Conservation (phyloP, 371 early-diverging fungal species). For the Lichtheimia ornata region DNA sequence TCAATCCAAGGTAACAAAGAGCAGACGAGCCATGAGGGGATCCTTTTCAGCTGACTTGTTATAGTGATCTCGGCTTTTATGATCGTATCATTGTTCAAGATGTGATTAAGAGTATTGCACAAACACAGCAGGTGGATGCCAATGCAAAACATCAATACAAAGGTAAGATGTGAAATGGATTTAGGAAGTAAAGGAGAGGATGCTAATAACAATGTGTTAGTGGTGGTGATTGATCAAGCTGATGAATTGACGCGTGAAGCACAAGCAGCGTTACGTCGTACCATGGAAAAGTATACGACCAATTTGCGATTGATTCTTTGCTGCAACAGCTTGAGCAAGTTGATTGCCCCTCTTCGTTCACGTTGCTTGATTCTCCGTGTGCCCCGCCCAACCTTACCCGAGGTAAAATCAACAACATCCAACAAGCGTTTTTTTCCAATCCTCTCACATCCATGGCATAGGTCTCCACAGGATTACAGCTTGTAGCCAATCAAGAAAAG, state of each 20-base stretch:
- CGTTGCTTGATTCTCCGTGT: constrained; percentile 95
- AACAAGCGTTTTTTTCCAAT: no score
- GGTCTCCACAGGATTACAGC: constrained; percentile 65
- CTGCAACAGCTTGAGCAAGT: constrained; percentile 86
- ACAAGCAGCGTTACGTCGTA: constrained; percentile 97
- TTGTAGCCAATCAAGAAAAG: constrained; percentile 81
- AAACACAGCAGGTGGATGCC: constrained; percentile 94
- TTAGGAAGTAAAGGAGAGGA: no score
- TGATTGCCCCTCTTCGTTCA: constrained; percentile 96
- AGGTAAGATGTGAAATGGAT: constrained; percentile 43
- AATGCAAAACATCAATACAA: constrained; percentile 85
- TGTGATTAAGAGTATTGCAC: constrained; percentile 97
- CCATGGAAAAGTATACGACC: constrained; percentile 98
- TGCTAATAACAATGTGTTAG: constrained; percentile 32
- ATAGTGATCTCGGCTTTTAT: constrained; percentile 89
- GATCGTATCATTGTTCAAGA: constrained; percentile 98
- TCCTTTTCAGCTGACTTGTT: constrained; percentile 7
- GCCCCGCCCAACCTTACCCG: constrained; percentile 74
- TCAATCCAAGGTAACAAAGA: constrained; percentile 80
- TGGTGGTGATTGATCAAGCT: constrained; percentile 97
- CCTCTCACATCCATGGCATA: constrained; percentile 13
- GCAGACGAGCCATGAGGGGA: not conserved
- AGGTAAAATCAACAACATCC: constrained; percentile 43
- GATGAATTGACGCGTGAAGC: constrained; percentile 93
- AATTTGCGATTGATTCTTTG: constrained; percentile 95